phyloP scores from a whole-genome alignment of 139 green algal genomes.

The Micromonas commoda region DNA sequence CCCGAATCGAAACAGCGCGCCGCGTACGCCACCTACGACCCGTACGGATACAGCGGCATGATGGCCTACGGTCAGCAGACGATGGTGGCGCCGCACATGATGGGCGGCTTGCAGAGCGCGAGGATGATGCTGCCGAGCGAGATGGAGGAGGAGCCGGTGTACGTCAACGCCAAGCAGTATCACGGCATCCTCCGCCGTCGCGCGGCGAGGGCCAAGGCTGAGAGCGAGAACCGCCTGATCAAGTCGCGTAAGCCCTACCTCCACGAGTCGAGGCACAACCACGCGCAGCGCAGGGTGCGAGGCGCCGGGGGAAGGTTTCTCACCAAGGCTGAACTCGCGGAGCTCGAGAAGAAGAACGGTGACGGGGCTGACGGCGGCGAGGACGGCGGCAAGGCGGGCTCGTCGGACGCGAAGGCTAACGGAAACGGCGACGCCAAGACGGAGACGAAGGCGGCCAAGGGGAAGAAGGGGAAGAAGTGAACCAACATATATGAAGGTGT shows the following conservation, averaged over 20 bases:
- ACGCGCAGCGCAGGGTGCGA: slow-evolving; percentile 51
- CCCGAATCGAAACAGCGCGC: no score
- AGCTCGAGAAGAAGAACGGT: neutral
- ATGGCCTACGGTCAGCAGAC: neutral
- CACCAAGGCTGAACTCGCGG: slow-evolving; percentile 32
- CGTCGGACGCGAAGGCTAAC: neutral
- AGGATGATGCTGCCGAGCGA: neutral
- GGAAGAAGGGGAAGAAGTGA: neutral
- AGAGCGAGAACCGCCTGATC: slow-evolving; percentile 50
- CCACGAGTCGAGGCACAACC: slow-evolving; percentile 63
- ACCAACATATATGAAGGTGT: neutral
- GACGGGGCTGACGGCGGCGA: slow-evolving; percentile 6
- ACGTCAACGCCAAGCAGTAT: slow-evolving; percentile 76
- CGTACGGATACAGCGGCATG: neutral
- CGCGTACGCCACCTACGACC: neutral
- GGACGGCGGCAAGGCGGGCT: neutral
- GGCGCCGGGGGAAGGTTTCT: slow-evolving; percentile 60
- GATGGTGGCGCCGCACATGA: neutral
- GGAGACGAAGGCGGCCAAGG: neutral
- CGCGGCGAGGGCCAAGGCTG: slow-evolving; percentile 49
- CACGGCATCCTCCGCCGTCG: slow-evolving; percentile 56
- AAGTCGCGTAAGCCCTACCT: slow-evolving; percentile 61
- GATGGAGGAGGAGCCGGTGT: slow-evolving; percentile 42
- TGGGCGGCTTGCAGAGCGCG: neutral
- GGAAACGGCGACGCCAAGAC: neutral